These are phyloP conservation scores for Melanomma pulvis-pyrius DNA, from an alignment of 495 filamentous ascomycete species.

Conservation along the genomic window DNA sequence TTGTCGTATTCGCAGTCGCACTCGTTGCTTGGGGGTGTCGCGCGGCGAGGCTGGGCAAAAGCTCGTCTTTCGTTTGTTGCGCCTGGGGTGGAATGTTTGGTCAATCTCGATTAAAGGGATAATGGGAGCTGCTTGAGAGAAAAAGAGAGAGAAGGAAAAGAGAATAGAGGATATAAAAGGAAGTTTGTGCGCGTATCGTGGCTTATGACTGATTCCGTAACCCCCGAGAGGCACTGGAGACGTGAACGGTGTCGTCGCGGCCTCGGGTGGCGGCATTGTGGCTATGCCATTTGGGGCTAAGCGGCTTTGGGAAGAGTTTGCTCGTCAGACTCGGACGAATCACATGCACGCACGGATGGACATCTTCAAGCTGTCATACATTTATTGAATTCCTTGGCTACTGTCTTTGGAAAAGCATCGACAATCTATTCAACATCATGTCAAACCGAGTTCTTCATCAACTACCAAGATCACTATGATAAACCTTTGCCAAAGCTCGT, in stretches of 20 bases:
- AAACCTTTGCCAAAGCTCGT: too few relatives aligned
- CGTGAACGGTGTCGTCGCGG: background rate
- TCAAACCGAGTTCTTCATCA: too few relatives aligned
- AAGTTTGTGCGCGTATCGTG: background rate
- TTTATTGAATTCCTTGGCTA: too few relatives aligned
- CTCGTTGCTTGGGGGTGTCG: background rate
- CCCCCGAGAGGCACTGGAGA: background rate
- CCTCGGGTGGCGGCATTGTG: background rate
- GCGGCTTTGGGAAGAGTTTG: too few relatives aligned
- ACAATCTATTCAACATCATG: too few relatives aligned
- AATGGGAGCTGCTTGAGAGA: background rate
- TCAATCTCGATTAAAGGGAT: background rate
- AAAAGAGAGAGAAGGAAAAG: background rate
- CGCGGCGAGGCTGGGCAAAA: conserved; percentile 12
- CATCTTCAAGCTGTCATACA: too few relatives aligned
- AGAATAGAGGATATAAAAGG: background rate
- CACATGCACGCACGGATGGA: too few relatives aligned
- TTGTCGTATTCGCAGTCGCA: background rate
- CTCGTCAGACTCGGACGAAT: too few relatives aligned
- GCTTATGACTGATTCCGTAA: background rate
- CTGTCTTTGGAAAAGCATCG: too few relatives aligned
- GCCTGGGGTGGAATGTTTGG: background rate
- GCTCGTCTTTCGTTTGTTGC: background rate
- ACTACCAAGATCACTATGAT: too few relatives aligned
- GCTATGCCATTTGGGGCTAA: too few relatives aligned